Evolutionary conservation across 768 basidiomycete species (phyloP), one percentile per base, ranked within the genome.

Genomic region (Floccularia luteovirens): DNA sequence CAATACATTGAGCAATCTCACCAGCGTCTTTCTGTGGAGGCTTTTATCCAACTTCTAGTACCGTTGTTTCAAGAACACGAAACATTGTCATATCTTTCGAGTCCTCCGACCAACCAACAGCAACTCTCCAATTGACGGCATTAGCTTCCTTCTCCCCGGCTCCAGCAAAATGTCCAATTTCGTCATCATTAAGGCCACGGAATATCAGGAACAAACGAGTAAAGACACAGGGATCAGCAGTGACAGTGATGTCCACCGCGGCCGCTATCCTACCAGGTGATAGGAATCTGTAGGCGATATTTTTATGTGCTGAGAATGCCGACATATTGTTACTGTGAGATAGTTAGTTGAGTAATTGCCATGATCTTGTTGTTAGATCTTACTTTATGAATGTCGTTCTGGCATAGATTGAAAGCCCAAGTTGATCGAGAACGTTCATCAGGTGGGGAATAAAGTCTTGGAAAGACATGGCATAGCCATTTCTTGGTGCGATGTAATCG

Each of bases 211-310:
- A 91, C 17, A 91, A 62, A 22, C 89, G 79, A 5, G 84, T 90
- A 57, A 88, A 90, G 43, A 83, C 66, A 53, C 86, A 89, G 17
- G 82, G 79, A 38, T 89, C 84, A 8, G 75, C 70, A 0, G 85
- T 83, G n/a, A 91, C 79, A 1, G 82, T 79, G 46, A 91, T 85
- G 54, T 91, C 89, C 42, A 91, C 75, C n/a, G 89, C 89, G 2
- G 85, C 78, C 4, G 87, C 84, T 31, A 91, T 84, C 50, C 77
- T 82, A 43, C 70, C 66, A 4, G 86, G 89, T 6, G 79, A 74
- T 45, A 91, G 72, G 59, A 91, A 90, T n/a, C 89, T 80, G 55
- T 90, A 91, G 14, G 88, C 89, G 45, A 91, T 87, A 58, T 91
- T 90, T 55, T 81, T 85, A 62, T 91, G 86, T 12, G 67, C 66